Evolutionary conservation across 169 alveolate species (phyloP).

Genomic region (Condylostoma magnum): DNA sequence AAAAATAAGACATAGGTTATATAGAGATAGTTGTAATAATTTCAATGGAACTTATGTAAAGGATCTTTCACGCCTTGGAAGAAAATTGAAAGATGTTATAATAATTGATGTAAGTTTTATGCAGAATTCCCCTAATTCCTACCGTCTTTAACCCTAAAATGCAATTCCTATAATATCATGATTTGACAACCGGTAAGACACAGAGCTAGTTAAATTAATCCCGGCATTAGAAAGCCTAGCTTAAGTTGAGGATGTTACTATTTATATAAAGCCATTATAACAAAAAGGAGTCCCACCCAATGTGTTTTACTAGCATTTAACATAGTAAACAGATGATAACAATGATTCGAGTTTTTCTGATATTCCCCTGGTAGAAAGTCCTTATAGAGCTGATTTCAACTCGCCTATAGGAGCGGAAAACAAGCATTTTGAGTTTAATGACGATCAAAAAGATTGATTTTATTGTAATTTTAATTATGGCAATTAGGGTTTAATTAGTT

Average conservation of each 20-base stretch:
- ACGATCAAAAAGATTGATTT: too few species aligned
- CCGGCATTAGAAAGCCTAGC: conserved; percentile 61
- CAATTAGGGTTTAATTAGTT: too few species aligned
- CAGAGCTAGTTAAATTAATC: conserved; percentile 69
- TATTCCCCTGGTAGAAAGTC: too few species aligned
- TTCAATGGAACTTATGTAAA: conserved; percentile 76
- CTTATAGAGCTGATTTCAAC: conserved; percentile 4
- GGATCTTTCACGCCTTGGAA: conserved; percentile 83
- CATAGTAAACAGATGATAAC: too few species aligned
- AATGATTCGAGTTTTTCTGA: too few species aligned
- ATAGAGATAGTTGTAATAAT: conserved; percentile 60
- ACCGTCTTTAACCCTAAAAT: conserved; percentile 87
- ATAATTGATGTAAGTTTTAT: conserved; percentile 67
- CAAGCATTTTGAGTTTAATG: not conserved
- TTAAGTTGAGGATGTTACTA: conserved; percentile 22
- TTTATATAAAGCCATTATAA: too few species aligned
- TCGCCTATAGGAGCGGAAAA: conserved; percentile 17
- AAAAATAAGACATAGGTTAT: conserved; percentile 33
- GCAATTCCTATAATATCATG: conserved; percentile 91
- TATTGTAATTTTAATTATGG: too few species aligned
- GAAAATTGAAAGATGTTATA: conserved; percentile 82
- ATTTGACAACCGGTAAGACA: conserved; percentile 79
- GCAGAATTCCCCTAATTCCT: conserved; percentile 88
- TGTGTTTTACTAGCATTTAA: too few species aligned
- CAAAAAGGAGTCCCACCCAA: too few species aligned